These are phyloP conservation scores for Suillus decipiens DNA, from an alignment of 768 basidiomycete genomes.

Conservation along the genomic window DNA sequence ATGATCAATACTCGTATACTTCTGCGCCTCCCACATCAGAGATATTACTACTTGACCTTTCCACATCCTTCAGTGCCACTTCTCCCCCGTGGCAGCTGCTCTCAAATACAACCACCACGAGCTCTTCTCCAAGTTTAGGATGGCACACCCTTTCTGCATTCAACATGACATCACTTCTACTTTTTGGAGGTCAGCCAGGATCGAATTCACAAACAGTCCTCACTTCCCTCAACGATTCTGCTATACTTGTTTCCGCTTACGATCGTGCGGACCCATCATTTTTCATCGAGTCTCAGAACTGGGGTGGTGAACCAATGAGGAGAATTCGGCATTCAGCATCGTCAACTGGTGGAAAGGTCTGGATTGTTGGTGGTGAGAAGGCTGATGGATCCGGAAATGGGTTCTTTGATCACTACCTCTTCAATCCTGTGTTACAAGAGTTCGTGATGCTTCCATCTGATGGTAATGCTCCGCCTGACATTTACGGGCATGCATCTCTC, in stretches of 20 bases:
- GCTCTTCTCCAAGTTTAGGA: slow-evolving; percentile 59
- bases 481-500: slow-evolving; percentile 73
- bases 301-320: slow-evolving; percentile 69
- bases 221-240: slow-evolving; percentile 61
- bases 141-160: slow-evolving; percentile 81
- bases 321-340: slow-evolving; percentile 76
- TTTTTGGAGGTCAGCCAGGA: slow-evolving; percentile 79
- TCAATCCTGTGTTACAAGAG: slow-evolving; percentile 47
- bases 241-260: slow-evolving; percentile 51
- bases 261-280: slow-evolving; percentile 44
- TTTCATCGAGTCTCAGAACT: slow-evolving; percentile 47
- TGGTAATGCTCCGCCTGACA: slow-evolving; percentile 56
- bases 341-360: slow-evolving; percentile 54
- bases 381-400: slow-evolving; percentile 74
- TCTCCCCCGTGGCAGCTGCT: slow-evolving; percentile 72
- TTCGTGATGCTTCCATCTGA: slow-evolving; percentile 59
- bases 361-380: slow-evolving; percentile 77
- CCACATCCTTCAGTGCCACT: slow-evolving; percentile 54
- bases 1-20: slow-evolving; percentile 68
- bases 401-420: slow-evolving; percentile 66
- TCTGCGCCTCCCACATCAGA: slow-evolving; percentile 75
- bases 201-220: slow-evolving; percentile 55
- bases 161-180: slow-evolving; percentile 51
- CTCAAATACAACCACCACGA: slow-evolving; percentile 35
- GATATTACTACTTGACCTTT: slow-evolving; percentile 67